A percentile compares a stretch with the other conserved stretches of the same genome.
phyloP scores from a whole-genome alignment of 495 filamentous ascomycete species.

The Podospora pseudoanserina region DNA sequence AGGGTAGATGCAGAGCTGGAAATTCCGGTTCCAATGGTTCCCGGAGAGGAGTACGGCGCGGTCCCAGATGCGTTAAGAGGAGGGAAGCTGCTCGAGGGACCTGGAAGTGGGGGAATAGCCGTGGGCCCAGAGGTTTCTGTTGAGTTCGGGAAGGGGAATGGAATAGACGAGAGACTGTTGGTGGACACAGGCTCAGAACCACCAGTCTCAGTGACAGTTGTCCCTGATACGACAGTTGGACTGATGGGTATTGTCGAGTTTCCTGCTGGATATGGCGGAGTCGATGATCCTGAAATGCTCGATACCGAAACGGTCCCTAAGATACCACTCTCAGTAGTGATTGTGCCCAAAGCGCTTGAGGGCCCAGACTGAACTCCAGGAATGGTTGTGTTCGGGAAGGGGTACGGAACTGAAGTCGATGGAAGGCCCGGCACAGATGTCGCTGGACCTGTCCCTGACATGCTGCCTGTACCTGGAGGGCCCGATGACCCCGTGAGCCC shows the following conservation, averaged over 20 bases:
- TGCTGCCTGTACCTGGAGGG: constrained; percentile 8
- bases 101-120: neutral
- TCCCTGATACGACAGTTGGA: neutral
- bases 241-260: neutral
- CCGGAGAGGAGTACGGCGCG: neutral
- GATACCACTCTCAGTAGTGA: neutral
- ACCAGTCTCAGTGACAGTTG: neutral
- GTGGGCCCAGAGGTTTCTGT: constrained; percentile 9
- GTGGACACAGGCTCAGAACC: neutral
- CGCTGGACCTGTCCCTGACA: constrained; percentile 7
- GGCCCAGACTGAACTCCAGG: constrained; percentile 13
- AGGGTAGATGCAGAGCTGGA: neutral
- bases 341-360: neutral
- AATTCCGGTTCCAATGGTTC: neutral
- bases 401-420: constrained; percentile 18
- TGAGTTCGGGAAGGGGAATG: constrained; percentile 21
- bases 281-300: neutral
- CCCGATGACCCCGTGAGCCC: neutral
- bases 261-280: neutral
- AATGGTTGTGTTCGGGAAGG: constrained; percentile 13
- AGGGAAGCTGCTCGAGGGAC: constrained; percentile 4
- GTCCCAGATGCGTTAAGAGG: constrained; percentile 1
- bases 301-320: neutral
- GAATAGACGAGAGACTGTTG: neutral
- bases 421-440: constrained; percentile 1